A percentile compares a stretch with the other conserved stretches of the same genome.
phyloP scores from a whole-genome alignment of 1,284 basidiomycete species.

The Apiotrichum montevideense region DNA sequence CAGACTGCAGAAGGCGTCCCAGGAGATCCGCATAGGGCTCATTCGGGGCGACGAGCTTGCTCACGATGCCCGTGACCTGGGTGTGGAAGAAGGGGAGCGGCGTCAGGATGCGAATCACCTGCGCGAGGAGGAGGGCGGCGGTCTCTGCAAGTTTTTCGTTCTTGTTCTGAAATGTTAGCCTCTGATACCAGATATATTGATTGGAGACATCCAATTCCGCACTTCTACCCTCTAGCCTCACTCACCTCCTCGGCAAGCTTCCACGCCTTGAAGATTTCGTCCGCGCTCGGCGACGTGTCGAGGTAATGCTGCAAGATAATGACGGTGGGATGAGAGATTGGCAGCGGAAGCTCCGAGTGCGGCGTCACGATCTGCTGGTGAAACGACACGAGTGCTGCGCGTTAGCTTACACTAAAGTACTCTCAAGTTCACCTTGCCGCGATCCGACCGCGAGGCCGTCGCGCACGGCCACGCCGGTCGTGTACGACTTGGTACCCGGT shows the following conservation, averaged over 20 bases:
- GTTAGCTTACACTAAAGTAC: neutral
- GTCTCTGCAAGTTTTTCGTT: slow-evolving; percentile 36
- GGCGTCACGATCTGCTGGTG: slow-evolving; percentile 45
- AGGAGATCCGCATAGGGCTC: slow-evolving; percentile 40
- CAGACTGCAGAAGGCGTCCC: slow-evolving; percentile 37
- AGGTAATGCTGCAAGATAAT: slow-evolving; percentile 46
- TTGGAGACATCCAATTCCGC: no score
- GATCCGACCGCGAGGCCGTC: slow-evolving; percentile 36
- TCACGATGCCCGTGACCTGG: slow-evolving; percentile 36
- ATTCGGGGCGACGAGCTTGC: slow-evolving; percentile 32
- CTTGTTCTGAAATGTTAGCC: slow-evolving; percentile 22
- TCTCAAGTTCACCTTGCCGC: slow-evolving; percentile 29
- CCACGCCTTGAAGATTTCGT: slow-evolving; percentile 46
- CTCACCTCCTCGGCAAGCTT: slow-evolving; percentile 40
- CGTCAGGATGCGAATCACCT: slow-evolving; percentile 40
- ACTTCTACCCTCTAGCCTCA: neutral
- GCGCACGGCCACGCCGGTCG: slow-evolving; percentile 37
- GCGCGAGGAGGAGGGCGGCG: slow-evolving; percentile 34
- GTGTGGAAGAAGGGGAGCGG: slow-evolving; percentile 47
- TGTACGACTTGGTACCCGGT: slow-evolving; percentile 33
- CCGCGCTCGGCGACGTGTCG: slow-evolving; percentile 39
- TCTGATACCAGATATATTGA: no score
- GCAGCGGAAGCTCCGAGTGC: slow-evolving; percentile 35
- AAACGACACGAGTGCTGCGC: slow-evolving; percentile 41
- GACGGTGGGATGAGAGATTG: slow-evolving; percentile 43